Conservation (phyloP, 176 grass and related monocot species). For the sorghum (Sorghum bicolor) region Sorghum_bicolor_NCBIv3 NC_012870.2:55298001-55298500, state of each 20-base stretch:
- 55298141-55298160: not conserved
- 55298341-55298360: not conserved
- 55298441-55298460: not conserved
- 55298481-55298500: not conserved
- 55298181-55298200: not conserved
- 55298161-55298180: not conserved
- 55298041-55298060: not conserved
- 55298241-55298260: not conserved
- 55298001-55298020: constrained; percentile 95
- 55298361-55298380: not conserved
- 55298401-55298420: not conserved
- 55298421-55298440: not conserved
- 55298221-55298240: not conserved
- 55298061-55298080: not conserved
- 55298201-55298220: not conserved
- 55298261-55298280: not conserved
- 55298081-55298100: not conserved
- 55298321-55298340: not conserved
- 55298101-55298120: not conserved
- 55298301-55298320: not conserved
- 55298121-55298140: not conserved
- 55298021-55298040: constrained; percentile 63
- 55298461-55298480: not conserved
- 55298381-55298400: no score
- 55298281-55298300: not conserved